Evolutionary conservation across 2,329 filamentous ascomycete species (phyloP).

Genomic region (Amauroascus verrucosus): DNA sequence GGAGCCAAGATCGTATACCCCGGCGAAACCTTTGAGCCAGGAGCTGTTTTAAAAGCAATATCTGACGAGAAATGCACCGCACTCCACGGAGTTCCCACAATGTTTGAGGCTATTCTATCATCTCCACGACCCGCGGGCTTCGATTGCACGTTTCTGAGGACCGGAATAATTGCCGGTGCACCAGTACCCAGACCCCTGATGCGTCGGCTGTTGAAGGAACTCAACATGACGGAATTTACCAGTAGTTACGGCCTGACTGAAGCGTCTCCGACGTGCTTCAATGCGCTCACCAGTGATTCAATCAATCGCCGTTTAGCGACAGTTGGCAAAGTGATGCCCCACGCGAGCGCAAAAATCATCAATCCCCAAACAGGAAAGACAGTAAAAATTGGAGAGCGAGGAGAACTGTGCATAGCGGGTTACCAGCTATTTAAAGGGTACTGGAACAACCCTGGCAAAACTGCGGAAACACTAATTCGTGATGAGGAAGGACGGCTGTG

Average conservation of each 20-base stretch:
- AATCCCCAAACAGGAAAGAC: conserved; percentile 51
- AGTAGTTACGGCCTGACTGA: conserved; percentile 65
- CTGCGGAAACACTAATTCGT: conserved; percentile 58
- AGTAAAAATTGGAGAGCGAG: conserved; percentile 56
- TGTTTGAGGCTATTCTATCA: conserved; percentile 60
- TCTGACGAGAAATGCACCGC: conserved; percentile 60
- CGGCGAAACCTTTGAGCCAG: conserved; percentile 60
- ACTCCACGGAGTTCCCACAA: conserved; percentile 70
- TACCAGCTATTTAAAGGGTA: conserved; percentile 59
- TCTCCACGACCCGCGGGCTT: conserved; percentile 41
- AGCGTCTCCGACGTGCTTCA: conserved; percentile 70
- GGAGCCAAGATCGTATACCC: conserved; percentile 69
- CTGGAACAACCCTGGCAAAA: conserved; percentile 62
- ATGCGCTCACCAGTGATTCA: conserved; percentile 63
- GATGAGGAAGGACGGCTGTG: conserved; percentile 51
- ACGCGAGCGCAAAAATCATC: conserved; percentile 67
- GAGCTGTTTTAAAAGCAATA: conserved; percentile 56
- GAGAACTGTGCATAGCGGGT: conserved; percentile 67
- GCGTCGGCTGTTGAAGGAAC: conserved; percentile 57
- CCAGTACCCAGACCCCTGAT: conserved; percentile 67
- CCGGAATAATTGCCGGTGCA: conserved; percentile 68
- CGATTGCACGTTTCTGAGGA: conserved; percentile 49
- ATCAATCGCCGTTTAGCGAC: conserved; percentile 57
- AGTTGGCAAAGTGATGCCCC: conserved; percentile 66
- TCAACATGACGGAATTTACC: conserved; percentile 66